A percentile compares a stretch with the other conserved stretches of the same genome.
phyloP scores from a whole-genome alignment of 2,329 filamentous ascomycete species.

The Cryphonectria japonica region DNA sequence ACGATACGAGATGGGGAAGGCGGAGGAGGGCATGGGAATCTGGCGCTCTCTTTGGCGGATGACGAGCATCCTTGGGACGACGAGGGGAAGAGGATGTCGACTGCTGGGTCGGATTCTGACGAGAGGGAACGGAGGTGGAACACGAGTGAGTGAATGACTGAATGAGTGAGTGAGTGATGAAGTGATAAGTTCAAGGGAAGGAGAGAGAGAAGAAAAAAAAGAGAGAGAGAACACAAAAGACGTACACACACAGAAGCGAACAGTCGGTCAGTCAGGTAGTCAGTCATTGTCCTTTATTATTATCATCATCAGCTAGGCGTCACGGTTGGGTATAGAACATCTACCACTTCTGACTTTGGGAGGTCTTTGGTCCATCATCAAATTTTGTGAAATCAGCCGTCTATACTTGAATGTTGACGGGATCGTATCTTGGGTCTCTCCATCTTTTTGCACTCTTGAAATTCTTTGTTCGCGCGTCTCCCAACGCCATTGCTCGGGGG shows the following conservation, averaged over 20 bases:
- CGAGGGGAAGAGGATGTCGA: slow-evolving; percentile 29
- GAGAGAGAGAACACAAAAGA: neutral
- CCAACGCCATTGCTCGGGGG: neutral
- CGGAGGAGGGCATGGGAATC: slow-evolving; percentile 23
- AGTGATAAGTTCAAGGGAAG: neutral
- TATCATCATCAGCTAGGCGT: slow-evolving; percentile 28
- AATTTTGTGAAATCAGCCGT: neutral
- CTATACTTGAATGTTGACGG: neutral
- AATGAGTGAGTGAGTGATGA: neutral
- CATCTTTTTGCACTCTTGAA: neutral
- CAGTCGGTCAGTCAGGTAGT: neutral
- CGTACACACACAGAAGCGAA: neutral
- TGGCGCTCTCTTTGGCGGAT: slow-evolving; percentile 16
- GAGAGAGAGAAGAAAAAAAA: neutral
- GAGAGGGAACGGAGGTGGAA: slow-evolving; percentile 30
- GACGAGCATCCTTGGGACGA: slow-evolving; percentile 13
- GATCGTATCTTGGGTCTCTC: neutral
- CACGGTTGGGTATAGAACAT: slow-evolving; percentile 21
- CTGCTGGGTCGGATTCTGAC: slow-evolving; percentile 28
- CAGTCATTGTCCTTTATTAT: neutral
- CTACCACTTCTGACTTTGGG: neutral
- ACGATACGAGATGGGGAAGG: slow-evolving; percentile 27
- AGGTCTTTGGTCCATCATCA: neutral
- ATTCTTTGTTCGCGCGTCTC: neutral
- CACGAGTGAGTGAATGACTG: neutral